Evolutionary conservation across 768 basidiomycete genomes (phyloP), one percentile per base, ranked within the genome.

Genomic region (Pholiota molesta): DNA sequence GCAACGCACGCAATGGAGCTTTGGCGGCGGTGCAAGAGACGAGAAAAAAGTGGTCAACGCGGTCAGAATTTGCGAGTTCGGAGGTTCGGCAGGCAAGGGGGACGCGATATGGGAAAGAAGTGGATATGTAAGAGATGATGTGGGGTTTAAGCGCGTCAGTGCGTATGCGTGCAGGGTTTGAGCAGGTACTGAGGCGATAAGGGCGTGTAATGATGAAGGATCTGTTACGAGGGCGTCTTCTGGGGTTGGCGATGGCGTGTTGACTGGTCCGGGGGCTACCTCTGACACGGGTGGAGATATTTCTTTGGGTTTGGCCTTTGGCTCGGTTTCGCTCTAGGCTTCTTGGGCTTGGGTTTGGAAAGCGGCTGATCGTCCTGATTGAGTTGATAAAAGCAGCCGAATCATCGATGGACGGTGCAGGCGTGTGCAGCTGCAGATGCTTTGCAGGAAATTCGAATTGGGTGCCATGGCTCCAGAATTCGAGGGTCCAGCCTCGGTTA

Each of bases 1-100:
- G 71, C 92, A 93, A 3, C 91, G 84, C 21, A 86, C 81, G 62
- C 92, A 94, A 65, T 94, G 91, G 10, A 91, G 77, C 42, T 77
- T 75, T 2, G 89, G 89, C 1, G 91, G 91, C 0, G 88, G 89
- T 0, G 78, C 75, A 51, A 93, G 85, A 2, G 79, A 69, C 5
- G 82, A 72, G 71, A 91, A 91, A 73, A 92, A 92, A 0, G 76
- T 49, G 2, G 82, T 75, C 6, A 92, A 76, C 17, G 80, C 73
- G 14, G 79, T 66, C 5, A 90, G 76, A 0, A 78, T 79, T 21
- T 72, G 65, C 1, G 73, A 67, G 9, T 63, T 61, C 77, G 77
- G 52, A 75, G 83, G 62, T 79, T 75, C 17, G 72, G 35, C 73
- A 63, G 60, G 56, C 9, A 52, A 29, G 13, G 49, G 19, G 5